A percentile compares a stretch with the other conserved stretches of the same genome.
These are phyloP conservation scores for Boletus sensibilis DNA, from an alignment of 768 basidiomycete species.

Conservation along the genomic window DNA sequence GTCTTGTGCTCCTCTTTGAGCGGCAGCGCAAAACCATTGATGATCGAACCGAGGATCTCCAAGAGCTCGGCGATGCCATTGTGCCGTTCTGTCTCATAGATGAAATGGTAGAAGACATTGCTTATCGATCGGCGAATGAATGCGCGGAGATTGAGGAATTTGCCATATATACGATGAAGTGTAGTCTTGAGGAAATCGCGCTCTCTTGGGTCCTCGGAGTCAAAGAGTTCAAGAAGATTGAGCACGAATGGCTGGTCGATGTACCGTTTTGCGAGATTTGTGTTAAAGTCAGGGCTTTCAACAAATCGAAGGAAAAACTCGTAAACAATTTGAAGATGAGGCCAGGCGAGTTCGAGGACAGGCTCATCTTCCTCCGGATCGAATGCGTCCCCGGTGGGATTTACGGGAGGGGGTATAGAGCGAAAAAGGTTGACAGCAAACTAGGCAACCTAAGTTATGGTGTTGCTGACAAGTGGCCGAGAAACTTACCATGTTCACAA, in stretches of 20 bases:
- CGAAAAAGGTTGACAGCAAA: slow-evolving; percentile 98
- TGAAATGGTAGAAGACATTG: slow-evolving; percentile 98
- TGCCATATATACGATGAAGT: slow-evolving; percentile 97
- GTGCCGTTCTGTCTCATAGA: slow-evolving; percentile 98
- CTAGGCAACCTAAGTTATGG: slow-evolving; percentile 41
- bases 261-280: slow-evolving; percentile 94
- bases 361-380: slow-evolving; percentile 99
- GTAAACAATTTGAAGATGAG: slow-evolving; percentile 98
- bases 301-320: slow-evolving; percentile 99
- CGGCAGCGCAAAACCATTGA: slow-evolving; percentile 97
- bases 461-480: not conserved
- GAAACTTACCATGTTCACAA: slow-evolving; percentile 87
- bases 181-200: slow-evolving; percentile 99
- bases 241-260: slow-evolving; percentile 96
- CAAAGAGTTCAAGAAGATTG: slow-evolving; percentile 95
- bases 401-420: slow-evolving; percentile 98
- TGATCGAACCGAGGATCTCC: slow-evolving; percentile 98
- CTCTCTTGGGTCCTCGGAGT: slow-evolving; percentile 97
- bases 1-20: slow-evolving; percentile 99
- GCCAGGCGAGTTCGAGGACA: slow-evolving; percentile 98
- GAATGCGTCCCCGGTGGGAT: slow-evolving; percentile 96
- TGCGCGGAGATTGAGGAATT: slow-evolving; percentile 97
- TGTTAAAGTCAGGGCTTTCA: slow-evolving; percentile 97
- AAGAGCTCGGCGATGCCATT: slow-evolving; percentile 98
- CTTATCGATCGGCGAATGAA: slow-evolving; percentile 99